A percentile compares a stretch with the other conserved stretches of the same genome.
Evolutionary conservation across 768 basidiomycete species (phyloP).

Genomic region (Cubamyces sp.): DNA sequence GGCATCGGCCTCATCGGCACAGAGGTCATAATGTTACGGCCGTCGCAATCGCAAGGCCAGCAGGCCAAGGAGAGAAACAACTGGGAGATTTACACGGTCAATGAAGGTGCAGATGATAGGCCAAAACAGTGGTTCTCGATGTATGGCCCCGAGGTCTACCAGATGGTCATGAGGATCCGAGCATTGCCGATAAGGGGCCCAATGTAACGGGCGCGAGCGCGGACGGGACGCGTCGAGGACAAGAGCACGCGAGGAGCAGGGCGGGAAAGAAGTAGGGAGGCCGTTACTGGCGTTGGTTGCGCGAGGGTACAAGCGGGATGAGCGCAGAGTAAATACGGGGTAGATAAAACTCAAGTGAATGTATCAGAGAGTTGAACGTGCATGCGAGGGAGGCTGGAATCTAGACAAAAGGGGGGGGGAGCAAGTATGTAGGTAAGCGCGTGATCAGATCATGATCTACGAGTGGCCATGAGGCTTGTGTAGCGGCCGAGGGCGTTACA

Average conservation of each 20-base stretch:
- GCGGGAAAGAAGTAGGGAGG: background rate
- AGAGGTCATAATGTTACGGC: too few relatives aligned
- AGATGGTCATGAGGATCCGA: too few relatives aligned
- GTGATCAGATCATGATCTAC: background rate
- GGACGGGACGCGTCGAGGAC: background rate
- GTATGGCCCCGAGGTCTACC: too few relatives aligned
- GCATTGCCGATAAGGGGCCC: too few relatives aligned
- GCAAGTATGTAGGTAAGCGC: background rate
- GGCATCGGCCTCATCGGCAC: too few relatives aligned
- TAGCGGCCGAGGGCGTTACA: constrained; percentile 5
- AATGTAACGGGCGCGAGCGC: background rate
- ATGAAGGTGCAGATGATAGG: too few relatives aligned
- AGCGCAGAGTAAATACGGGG: background rate
- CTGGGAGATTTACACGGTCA: too few relatives aligned
- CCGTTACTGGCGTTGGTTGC: background rate
- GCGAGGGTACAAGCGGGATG: background rate
- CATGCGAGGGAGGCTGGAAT: background rate
- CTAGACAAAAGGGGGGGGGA: background rate
- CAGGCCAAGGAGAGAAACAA: too few relatives aligned
- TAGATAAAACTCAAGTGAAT: background rate
- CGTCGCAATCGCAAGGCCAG: too few relatives aligned
- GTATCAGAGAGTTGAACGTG: background rate
- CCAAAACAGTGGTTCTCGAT: too few relatives aligned
- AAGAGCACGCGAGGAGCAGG: background rate
- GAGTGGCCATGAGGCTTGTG: constrained; percentile 4